phyloP scores from a whole-genome alignment of 768 basidiomycete genomes.

The Dentipellis fragilis region DNA sequence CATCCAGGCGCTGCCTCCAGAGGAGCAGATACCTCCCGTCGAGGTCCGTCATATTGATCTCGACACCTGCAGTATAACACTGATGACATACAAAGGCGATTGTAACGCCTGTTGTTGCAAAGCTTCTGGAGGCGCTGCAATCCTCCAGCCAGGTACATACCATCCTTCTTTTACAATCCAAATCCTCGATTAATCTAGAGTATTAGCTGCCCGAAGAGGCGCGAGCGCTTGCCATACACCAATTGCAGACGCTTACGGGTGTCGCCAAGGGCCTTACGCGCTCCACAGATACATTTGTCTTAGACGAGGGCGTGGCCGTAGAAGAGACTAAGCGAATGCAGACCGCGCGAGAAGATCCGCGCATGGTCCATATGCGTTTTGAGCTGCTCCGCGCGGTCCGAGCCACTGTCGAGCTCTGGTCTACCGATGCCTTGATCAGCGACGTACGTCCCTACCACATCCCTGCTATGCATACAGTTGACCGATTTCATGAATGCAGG shows the following conservation, averaged over 20 bases:
- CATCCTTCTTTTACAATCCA: background rate
- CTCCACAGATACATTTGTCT: slow-evolving; percentile 54
- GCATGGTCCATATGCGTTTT: slow-evolving; percentile 56
- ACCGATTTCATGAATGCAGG: slow-evolving; percentile 28
- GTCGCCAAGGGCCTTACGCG: slow-evolving; percentile 83
- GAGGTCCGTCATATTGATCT: slow-evolving; percentile 34
- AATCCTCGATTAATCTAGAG: background rate
- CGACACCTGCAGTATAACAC: background rate
- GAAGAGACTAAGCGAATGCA: slow-evolving; percentile 46
- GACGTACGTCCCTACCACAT: slow-evolving; percentile 42
- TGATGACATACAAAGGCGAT: slow-evolving; percentile 41
- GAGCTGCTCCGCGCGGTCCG: slow-evolving; percentile 51
- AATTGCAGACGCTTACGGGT: slow-evolving; percentile 75
- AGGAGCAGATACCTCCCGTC: slow-evolving; percentile 68
- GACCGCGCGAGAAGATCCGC: slow-evolving; percentile 51
- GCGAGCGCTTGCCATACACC: slow-evolving; percentile 50
- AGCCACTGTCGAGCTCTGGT: slow-evolving; percentile 64
- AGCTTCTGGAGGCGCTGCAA: slow-evolving; percentile 52
- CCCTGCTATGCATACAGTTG: background rate
- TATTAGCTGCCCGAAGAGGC: slow-evolving; percentile 65
- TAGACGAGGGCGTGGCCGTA: slow-evolving; percentile 46
- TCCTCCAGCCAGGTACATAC: slow-evolving; percentile 40
- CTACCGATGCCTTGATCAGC: slow-evolving; percentile 64
- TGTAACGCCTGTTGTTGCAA: slow-evolving; percentile 62
- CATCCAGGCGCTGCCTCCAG: slow-evolving; percentile 78